Conservation (phyloP, 2,329 filamentous ascomycete species). For the Epichloe glyceriae region DNA sequence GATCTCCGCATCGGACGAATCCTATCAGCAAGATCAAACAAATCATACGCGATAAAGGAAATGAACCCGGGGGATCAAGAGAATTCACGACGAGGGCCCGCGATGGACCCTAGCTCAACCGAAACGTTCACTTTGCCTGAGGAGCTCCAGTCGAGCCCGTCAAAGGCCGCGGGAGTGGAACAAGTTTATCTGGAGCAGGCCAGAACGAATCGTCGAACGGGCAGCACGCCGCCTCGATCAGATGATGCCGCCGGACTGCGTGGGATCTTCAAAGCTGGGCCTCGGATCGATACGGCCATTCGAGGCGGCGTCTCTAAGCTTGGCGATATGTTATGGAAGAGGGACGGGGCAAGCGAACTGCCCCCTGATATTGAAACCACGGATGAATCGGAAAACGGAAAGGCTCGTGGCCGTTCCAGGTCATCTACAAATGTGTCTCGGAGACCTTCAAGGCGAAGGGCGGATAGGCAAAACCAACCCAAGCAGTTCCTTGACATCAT, state of each 20-base stretch:
- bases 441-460: conserved; percentile 19
- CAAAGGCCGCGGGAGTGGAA: conserved; percentile 23
- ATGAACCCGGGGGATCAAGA: conserved; percentile 29
- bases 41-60: conserved; percentile 41
- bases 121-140: conserved; percentile 10
- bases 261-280: conserved; percentile 61
- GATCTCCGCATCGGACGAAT: conserved; percentile 47
- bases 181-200: conserved; percentile 1
- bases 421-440: conserved; percentile 24
- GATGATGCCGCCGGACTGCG: conserved; percentile 29
- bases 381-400: conserved; percentile 37
- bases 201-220: conserved; percentile 30
- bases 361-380: conserved; percentile 28
- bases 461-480: conserved; percentile 16
- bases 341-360: conserved; percentile 25
- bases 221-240: conserved; percentile 31
- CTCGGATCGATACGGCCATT: conserved; percentile 60
- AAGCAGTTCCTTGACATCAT: conserved; percentile 39
- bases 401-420: conserved; percentile 25
- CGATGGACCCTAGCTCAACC: conserved; percentile 14
- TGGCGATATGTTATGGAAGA: conserved; percentile 44
- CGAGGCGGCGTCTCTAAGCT: conserved; percentile 43
- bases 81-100: conserved; percentile 13
- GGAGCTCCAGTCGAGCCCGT: conserved; percentile 8
- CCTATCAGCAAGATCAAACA: conserved; percentile 42